These are phyloP conservation scores for Fusarium chuoi DNA, from an alignment of 2,329 filamentous ascomycete genomes.

Conservation along the genomic window DNA sequence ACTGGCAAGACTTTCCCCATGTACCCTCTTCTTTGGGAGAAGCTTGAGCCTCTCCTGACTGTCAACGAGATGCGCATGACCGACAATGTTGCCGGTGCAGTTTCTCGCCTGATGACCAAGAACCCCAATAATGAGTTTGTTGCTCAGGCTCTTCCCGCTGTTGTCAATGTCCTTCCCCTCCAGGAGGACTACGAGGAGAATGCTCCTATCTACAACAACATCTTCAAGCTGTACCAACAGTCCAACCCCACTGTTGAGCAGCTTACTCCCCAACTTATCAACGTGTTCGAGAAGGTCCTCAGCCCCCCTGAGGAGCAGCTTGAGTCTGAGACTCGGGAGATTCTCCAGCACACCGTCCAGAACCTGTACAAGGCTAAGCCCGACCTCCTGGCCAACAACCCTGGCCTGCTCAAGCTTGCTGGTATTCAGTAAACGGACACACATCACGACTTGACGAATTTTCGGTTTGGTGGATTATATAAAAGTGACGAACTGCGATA, in stretches of 20 bases:
- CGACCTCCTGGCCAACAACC: slow-evolving; percentile 47
- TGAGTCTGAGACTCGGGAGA: slow-evolving; percentile 73
- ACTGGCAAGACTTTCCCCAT: slow-evolving; percentile 75
- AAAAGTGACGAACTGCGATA: slow-evolving; percentile 37
- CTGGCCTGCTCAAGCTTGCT: slow-evolving; percentile 47
- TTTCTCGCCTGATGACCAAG: slow-evolving; percentile 90
- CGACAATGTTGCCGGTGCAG: slow-evolving; percentile 92
- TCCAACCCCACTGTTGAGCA: slow-evolving; percentile 75
- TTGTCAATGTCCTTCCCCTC: slow-evolving; percentile 83
- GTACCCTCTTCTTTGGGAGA: slow-evolving; percentile 81
- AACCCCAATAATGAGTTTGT: slow-evolving; percentile 87
- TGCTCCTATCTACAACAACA: slow-evolving; percentile 89
- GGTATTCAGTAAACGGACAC: slow-evolving; percentile 38
- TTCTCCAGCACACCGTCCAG: slow-evolving; percentile 72
- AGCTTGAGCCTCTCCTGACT: slow-evolving; percentile 86
- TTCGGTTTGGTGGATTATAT: slow-evolving; percentile 17
- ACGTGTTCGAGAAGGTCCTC: slow-evolving; percentile 78
- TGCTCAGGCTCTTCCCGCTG: slow-evolving; percentile 80
- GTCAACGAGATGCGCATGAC: slow-evolving; percentile 82
- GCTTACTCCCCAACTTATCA: slow-evolving; percentile 75
- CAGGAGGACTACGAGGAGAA: slow-evolving; percentile 98
- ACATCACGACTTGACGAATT: slow-evolving; percentile 35
- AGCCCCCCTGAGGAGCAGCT: slow-evolving; percentile 79
- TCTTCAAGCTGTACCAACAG: slow-evolving; percentile 83
- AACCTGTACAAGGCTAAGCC: slow-evolving; percentile 53